A percentile compares a stretch with the other conserved stretches of the same genome.
Evolutionary conservation across 2,329 filamentous ascomycete species (phyloP).

Genomic region (Karstenula rhodostoma): DNA sequence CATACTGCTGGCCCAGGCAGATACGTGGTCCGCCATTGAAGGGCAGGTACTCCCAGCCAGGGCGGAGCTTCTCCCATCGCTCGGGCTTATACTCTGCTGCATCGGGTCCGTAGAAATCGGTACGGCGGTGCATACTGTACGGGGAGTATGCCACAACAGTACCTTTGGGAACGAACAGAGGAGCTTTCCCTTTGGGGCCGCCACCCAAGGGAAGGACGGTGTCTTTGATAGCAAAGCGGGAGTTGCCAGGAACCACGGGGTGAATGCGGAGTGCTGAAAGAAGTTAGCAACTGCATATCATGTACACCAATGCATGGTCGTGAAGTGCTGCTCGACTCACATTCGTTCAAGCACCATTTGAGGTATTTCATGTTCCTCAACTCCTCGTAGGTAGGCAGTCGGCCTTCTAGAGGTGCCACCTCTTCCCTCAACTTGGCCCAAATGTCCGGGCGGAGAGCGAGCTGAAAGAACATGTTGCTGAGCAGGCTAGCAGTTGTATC

Average conservation of each 20-base stretch:
- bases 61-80: slow-evolving; percentile 54
- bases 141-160: slow-evolving; percentile 50
- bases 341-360: slow-evolving; percentile 67
- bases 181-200: slow-evolving; percentile 57
- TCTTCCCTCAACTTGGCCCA: slow-evolving; percentile 73
- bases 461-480: slow-evolving; percentile 74
- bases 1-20: slow-evolving; percentile 50
- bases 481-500: slow-evolving; percentile 82
- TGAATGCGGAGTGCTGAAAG: slow-evolving; percentile 59
- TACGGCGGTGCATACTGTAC: slow-evolving; percentile 60
- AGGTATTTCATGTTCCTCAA: slow-evolving; percentile 68
- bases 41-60: slow-evolving; percentile 50
- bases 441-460: slow-evolving; percentile 72
- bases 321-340: slow-evolving; percentile 47
- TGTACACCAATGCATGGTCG: neutral
- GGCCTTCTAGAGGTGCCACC: slow-evolving; percentile 56
- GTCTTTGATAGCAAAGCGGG: slow-evolving; percentile 58
- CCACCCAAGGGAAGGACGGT: slow-evolving; percentile 61
- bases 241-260: slow-evolving; percentile 64
- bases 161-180: slow-evolving; percentile 61
- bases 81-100: slow-evolving; percentile 59
- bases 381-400: slow-evolving; percentile 63
- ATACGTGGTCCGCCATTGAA: slow-evolving; percentile 52
- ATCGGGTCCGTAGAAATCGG: slow-evolving; percentile 59
- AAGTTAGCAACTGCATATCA: slow-evolving; percentile 8